A percentile compares a stretch with the other conserved stretches of the same genome.
Conservation (phyloP, 805 yeast genomes). For the Wickerhamiella siamensis region DNA sequence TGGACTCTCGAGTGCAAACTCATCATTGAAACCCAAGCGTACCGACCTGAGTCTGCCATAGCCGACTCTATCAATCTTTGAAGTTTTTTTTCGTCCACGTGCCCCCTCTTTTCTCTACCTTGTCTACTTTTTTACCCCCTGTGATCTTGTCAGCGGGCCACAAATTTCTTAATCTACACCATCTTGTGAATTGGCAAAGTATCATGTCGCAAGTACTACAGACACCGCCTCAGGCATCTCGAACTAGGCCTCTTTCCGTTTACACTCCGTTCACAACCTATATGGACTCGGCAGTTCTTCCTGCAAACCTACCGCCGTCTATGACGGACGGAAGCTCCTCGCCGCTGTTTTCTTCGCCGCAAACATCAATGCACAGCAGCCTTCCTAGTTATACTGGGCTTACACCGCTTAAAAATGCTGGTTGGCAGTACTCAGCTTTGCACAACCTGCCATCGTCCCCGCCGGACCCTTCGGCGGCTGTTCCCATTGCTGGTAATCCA, state of each 20-base stretch:
- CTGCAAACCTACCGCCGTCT: conserved; percentile 11
- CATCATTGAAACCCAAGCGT: too few relatives aligned
- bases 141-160: too few relatives aligned
- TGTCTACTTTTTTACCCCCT: too few relatives aligned
- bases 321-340: conserved; percentile 14
- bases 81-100: too few relatives aligned
- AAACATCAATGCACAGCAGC: neutral
- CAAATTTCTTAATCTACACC: too few relatives aligned
- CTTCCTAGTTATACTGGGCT: neutral
- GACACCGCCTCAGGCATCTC: neutral
- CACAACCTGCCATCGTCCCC: neutral
- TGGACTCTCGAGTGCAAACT: too few relatives aligned
- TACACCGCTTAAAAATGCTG: neutral
- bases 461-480: too few relatives aligned
- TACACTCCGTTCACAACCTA: neutral
- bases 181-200: too few relatives aligned
- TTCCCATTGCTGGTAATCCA: neutral
- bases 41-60: too few relatives aligned
- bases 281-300: neutral
- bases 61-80: too few relatives aligned
- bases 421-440: neutral
- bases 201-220: neutral
- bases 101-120: too few relatives aligned
- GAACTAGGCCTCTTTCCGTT: neutral
- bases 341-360: conserved; percentile 11